Percentiles rank a stretch among this genome's conserved stretches.
Conservation (phyloP, 768 basidiomycete genomes). For the Xerocomus potaroensis region DNA sequence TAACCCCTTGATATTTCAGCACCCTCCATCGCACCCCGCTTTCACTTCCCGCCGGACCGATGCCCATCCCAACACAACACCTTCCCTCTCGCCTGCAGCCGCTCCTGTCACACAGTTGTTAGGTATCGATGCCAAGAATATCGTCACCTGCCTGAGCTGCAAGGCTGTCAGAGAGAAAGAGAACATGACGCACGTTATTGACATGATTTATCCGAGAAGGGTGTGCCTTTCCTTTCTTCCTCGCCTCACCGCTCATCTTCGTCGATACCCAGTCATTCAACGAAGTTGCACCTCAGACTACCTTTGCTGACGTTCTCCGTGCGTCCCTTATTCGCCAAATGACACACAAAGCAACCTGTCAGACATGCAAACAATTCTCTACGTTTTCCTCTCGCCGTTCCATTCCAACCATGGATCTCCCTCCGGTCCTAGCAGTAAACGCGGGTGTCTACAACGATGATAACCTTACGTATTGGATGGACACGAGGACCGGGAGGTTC, state of each 20-base stretch:
- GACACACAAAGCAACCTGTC: constrained; percentile 83
- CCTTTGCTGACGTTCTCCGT: constrained; percentile 67
- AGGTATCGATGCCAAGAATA: constrained; percentile 73
- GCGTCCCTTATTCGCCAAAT: constrained; percentile 77
- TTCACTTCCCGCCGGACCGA: constrained; percentile 16
- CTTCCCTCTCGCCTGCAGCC: constrained; percentile 36
- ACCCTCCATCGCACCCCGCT: constrained; percentile 8
- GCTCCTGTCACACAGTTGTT: constrained; percentile 84
- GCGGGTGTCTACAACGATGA: constrained; percentile 78
- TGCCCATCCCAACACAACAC: constrained; percentile 8
- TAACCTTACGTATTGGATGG: constrained; percentile 69
- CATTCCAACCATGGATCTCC: constrained; percentile 61
- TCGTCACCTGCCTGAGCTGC: constrained; percentile 74
- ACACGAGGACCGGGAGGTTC: constrained; percentile 44
- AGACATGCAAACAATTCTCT: constrained; percentile 72
- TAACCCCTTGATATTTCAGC: constrained; percentile 52
- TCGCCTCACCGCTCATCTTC: background rate
- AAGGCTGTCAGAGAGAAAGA: constrained; percentile 68
- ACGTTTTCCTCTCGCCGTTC: constrained; percentile 69
- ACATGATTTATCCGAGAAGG: constrained; percentile 83
- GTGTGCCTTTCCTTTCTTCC: constrained; percentile 36
- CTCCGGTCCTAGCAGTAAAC: constrained; percentile 84
- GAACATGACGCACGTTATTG: constrained; percentile 76
- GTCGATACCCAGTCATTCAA: constrained; percentile 28
- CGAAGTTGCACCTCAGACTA: constrained; percentile 36